Evolutionary conservation across 805 yeast species (phyloP), one percentile per base, ranked within the genome.

Genomic region (Barnettozyma populi): DNA sequence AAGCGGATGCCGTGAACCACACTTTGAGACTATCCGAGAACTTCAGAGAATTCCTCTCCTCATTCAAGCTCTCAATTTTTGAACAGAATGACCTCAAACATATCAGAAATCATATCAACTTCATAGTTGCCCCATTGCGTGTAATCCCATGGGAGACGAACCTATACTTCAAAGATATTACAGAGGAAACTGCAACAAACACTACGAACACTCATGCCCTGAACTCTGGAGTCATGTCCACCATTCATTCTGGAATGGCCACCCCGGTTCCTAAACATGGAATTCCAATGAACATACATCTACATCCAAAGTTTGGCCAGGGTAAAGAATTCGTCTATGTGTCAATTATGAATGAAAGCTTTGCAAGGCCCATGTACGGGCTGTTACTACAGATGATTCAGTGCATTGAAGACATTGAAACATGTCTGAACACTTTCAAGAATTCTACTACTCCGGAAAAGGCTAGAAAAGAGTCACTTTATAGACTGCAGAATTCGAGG

Each of bases 101-200:
- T 1, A 55, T 74, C 13, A 65, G 79, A 59, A 75, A 74, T 57
- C 57, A 63, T n/a, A 45, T 74, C 20, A 75, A 75, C n/a, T 62
- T 59, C 10, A 59, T 64, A 3, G 63, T 68, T 5, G 62, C 70
- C 4, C 74, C 78, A 7, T 51, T 74, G 20, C 53, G 76, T 35
- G 68, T 71, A 5, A 54, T 74, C 11, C 78, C 78, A 2, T 47
- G 57, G 0, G 54, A 58, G 6, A 31, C 52, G 4, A 49, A 52
- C 21, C 47, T 60, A 19, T 48, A 51, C 10, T 47, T 52, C 35
- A 45, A 44, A 24, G 44, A 44, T 2, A 18, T 24, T n/a, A 16
- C 32, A 14, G 40, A 34, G 5, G 40, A 35, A 8, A 13, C 3
- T 7, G 14, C 25, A 4, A 27, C 44, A n/a, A 45, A 43, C 21